Evolutionary conservation across 768 basidiomycete species (phyloP), one percentile per base, ranked within the genome.

Genomic region (Calocera viscosa): DNA sequence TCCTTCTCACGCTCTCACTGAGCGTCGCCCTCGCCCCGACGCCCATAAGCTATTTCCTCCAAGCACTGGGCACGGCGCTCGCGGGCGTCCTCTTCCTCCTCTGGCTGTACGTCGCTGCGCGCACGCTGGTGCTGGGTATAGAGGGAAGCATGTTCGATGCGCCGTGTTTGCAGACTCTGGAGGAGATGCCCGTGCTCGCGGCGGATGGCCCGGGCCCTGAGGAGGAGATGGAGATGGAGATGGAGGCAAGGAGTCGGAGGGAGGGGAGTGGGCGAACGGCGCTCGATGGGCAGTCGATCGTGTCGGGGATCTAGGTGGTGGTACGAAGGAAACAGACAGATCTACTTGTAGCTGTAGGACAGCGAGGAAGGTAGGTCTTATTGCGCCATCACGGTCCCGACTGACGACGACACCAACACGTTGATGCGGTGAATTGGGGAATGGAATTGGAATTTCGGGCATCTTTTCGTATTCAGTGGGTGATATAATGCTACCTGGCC

Each of bases 61-160:
- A 60, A 60, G 53, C 53, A 5, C 11, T 32, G 5, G 53, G 53
- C 53, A 60, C 53, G 30, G 53, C 26, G 5, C 53, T 60, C 26
- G 53, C 53, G 24, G 49, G 49, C 53, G 7, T 60, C 53, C 53
- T 60, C 24, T 60, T 60, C 53, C 53, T 60, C 53, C 14, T 30
- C 53, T 60, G 53, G 53, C 26, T 60, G 2, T 60, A 60, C 30
- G 26, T 60, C 26, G 53, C 26, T 19, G 19, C 53, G 7, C 53
- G 24, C 53, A 60, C 53, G 8, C 53, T 60, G 8, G 26, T 60
- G 7, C 30, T 60, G 2, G 53, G 53, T 10, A 60, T 60, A 60
- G 14, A 60, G 53, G 53, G 53, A 22, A 60, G 53, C 53, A 60
- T 60, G 30, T 60, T 60, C 30, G 14, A 60, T 19, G 53, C 53